Base-by-base conservation (phyloP, 1,284 basidiomycete species). In the Pseudozyma thailandica region DNA sequence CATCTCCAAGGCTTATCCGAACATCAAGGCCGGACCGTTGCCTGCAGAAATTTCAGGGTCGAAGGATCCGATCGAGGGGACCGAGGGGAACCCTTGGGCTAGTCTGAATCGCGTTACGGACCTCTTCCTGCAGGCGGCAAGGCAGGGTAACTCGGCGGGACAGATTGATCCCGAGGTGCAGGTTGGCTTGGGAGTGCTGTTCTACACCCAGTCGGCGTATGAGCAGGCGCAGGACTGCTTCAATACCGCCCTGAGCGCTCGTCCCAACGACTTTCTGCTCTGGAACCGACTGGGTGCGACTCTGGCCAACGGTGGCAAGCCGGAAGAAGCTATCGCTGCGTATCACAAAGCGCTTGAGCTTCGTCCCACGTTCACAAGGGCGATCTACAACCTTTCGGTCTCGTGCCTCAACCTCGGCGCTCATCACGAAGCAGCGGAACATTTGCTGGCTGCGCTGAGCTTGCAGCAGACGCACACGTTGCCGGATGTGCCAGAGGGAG, bases 261-360 rank as follows among this genome's bases (percentile, higher is more conserved):
- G 90, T 20, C 94, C 94, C 3, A 82, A 91, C 89, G 96, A 99
- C 84, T 98, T 94, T 82, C 85, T 95, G 13, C 85, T 98, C 8
- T 99, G 96, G 96, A 99, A 99, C 83, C 87, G 96, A 49, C 86
- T 97, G 6, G 96, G 96, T 3, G 97, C 95, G 1, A 94, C 92
- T 6, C 86, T 98, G 35, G 96, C 94, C 16, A 99, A 99, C 82
- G 93, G 93, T 1, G 93, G 89, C 63, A 91, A 92, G 74, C 66
- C 95, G 0, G 96, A 98, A 83, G 92, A 96, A 83, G 95, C 96
- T 3, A 88, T 98, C 30, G 92, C 92, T 38, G 94, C 94, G 13
- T 99, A 98, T 83, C 88, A 92, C 66, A 90, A 94, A 82, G 96
- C 96, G 0, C 86, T 99, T n/a, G 90, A 90, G 78, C 85, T 98